These are phyloP conservation scores for Saccharomyces mikatae DNA, from an alignment of 805 yeast genomes.

Conservation along the genomic window DNA sequence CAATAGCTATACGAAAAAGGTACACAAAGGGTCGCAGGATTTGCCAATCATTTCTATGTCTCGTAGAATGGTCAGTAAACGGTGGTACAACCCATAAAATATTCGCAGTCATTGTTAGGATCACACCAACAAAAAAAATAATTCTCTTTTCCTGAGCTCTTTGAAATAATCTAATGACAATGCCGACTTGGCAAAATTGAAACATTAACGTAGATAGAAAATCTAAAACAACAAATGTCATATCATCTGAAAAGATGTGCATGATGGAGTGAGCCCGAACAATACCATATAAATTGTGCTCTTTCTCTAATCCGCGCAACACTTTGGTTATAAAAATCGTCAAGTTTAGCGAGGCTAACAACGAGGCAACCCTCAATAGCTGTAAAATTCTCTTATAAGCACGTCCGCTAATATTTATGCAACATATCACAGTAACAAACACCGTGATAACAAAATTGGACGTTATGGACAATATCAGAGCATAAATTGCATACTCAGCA, in stretches of 20 bases:
- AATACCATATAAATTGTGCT: constrained; percentile 35
- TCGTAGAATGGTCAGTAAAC: constrained; percentile 8
- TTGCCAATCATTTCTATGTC: constrained; percentile 32
- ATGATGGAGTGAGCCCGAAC: constrained; percentile 20
- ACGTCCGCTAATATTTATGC: constrained; percentile 56
- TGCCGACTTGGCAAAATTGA: constrained; percentile 64
- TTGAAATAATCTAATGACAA: constrained; percentile 57
- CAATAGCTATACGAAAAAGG: constrained; percentile 60
- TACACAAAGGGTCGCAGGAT: constrained; percentile 69
- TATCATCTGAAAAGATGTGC: constrained; percentile 35
- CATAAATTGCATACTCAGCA: constrained; percentile 50
- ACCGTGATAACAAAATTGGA: constrained; percentile 58
- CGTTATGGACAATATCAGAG: constrained; percentile 54
- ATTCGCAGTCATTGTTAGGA: constrained; percentile 49
- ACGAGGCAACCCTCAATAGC: constrained; percentile 35
- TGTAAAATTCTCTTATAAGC: constrained; percentile 39
- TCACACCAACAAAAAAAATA: constrained; percentile 50
- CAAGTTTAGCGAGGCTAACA: constrained; percentile 48
- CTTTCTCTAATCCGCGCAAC: constrained; percentile 38
- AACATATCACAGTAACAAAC: constrained; percentile 53
- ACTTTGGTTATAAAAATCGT: constrained; percentile 42
- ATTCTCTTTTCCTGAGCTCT: constrained; percentile 61
- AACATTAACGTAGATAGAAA: constrained; percentile 49
- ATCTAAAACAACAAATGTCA: constrained; percentile 47
- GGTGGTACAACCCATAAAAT: constrained; percentile 59